phyloP scores from a whole-genome alignment of 768 basidiomycete species.

The Strobilomyces dryophilus region DNA sequence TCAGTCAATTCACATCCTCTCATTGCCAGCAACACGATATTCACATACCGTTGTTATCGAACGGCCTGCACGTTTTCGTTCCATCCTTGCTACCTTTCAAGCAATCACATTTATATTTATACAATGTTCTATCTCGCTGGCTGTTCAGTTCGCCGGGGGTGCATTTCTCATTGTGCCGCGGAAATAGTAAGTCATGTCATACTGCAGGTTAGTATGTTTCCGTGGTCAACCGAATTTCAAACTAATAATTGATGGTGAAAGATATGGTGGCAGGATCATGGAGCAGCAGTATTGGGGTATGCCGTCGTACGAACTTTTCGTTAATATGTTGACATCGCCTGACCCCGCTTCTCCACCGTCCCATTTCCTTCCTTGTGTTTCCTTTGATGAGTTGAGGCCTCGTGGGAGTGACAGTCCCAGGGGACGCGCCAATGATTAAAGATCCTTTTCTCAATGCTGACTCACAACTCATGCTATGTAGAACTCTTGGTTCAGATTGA shows the following conservation, averaged over 20 bases:
- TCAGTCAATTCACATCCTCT: constrained; percentile 13
- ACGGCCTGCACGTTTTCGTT: constrained; percentile 1
- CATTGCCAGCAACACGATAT: constrained; percentile 1
- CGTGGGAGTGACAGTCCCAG: no score
- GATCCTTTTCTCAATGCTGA: no score
- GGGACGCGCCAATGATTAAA: no score
- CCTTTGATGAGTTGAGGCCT: no score
- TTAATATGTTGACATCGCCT: background rate
- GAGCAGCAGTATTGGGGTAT: background rate
- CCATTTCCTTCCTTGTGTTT: no score
- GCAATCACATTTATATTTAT: constrained; percentile 4
- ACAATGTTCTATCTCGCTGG: constrained; percentile 2
- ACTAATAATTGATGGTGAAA: background rate
- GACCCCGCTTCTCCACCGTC: background rate
- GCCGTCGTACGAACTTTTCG: background rate
- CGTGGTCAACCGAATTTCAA: constrained; percentile 8
- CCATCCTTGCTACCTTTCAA: background rate
- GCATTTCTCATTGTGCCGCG: constrained; percentile 2
- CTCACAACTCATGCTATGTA: no score
- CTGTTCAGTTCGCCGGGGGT: no score
- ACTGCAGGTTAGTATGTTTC: constrained; percentile 3
- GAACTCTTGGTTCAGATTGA: no score
- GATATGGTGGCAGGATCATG: background rate
- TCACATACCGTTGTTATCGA: constrained; percentile 7
- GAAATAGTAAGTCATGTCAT: constrained; percentile 10